Conservation (phyloP, 2,329 filamentous ascomycete genomes). For the Geosmithia flava region DNA sequence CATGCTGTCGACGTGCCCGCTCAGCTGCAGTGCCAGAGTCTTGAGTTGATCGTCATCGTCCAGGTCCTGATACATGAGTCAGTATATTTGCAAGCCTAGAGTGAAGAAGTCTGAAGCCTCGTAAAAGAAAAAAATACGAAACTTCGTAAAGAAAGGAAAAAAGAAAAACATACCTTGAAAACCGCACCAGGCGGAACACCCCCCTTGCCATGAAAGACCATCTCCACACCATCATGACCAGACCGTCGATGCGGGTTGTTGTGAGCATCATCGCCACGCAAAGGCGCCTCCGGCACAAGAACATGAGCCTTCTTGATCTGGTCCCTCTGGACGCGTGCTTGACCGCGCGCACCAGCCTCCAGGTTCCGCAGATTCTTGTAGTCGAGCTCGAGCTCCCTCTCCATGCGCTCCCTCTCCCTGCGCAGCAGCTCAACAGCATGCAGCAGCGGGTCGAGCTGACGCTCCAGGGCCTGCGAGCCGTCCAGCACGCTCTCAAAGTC, state of each 20-base stretch:
- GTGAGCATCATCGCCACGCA: neutral
- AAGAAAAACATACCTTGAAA: slow-evolving; percentile 13
- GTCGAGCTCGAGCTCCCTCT: slow-evolving; percentile 42
- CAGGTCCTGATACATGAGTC: slow-evolving; percentile 16
- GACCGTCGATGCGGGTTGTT: slow-evolving; percentile 1
- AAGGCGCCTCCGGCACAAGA: slow-evolving; percentile 27
- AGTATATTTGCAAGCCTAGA: no score
- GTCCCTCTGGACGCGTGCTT: slow-evolving; percentile 37
- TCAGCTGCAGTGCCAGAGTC: slow-evolving; percentile 33
- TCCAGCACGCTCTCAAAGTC: slow-evolving; percentile 54
- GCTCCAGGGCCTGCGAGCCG: slow-evolving; percentile 42
- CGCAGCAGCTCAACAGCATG: slow-evolving; percentile 51
- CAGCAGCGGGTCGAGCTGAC: slow-evolving; percentile 46
- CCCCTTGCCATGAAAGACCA: slow-evolving; percentile 1
- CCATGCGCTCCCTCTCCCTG: slow-evolving; percentile 43
- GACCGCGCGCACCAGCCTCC: slow-evolving; percentile 42
- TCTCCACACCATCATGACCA: slow-evolving; percentile 2
- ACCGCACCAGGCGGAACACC: neutral
- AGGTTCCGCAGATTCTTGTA: slow-evolving; percentile 36
- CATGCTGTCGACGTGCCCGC: slow-evolving; percentile 44
- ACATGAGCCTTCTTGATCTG: slow-evolving; percentile 35
- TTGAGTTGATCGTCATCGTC: slow-evolving; percentile 26
- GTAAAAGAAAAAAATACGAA: no score
- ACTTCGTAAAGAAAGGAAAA: no score
- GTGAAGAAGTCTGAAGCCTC: no score